Evolutionary conservation across 2,329 filamentous ascomycete genomes (phyloP), one percentile per base, ranked within the genome.

Genomic region (Drechslera avenae): DNA sequence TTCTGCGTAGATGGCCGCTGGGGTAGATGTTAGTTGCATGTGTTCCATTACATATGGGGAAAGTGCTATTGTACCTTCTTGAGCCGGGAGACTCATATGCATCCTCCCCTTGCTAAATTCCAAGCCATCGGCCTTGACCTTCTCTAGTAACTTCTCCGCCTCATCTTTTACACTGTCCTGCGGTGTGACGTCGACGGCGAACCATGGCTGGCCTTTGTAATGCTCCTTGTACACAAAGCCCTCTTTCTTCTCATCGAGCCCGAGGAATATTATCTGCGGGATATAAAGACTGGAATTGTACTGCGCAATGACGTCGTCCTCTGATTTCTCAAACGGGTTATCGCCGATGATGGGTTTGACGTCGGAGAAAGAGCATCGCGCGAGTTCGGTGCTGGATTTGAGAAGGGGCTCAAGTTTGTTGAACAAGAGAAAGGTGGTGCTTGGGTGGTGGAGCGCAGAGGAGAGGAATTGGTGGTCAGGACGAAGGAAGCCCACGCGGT

Each of bases 1-100:
- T 74, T 96, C 90, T 12, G 91, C 93, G 63, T 91, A 96, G 37
- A 96, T 89, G 41, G 92, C 91, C 52, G 92, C 94, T 94, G 56
- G 14, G 10, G 9, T 10, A 4, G n/a, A 3, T 53, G 51, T 53
- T 41, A 50, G 28, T 14, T 26, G 18, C 30, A 13, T 8, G 17
- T 9, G 21, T 7, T 3, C 17, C 14, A 4, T 14, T 31, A 3
- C n/a, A n/a, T 28, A 9, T 18, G 7, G 8, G 19, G 32, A 17
- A 7, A 13, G n/a, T 8, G 13, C 33, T 4, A 34, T 57, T 77
- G 41, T 76, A 88, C 86, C 86, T 66, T 86, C 81, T 57, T 83
- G 77, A 1, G 86, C 79, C 3, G 79, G 77, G 26, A 90, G 78
- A 7, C 79, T 80, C 74, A 87, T 79, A 35, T 83, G 77, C 60